Conservation (phyloP, 2,329 filamentous ascomycete species). For the Teratosphaeria nubilosa region DNA sequence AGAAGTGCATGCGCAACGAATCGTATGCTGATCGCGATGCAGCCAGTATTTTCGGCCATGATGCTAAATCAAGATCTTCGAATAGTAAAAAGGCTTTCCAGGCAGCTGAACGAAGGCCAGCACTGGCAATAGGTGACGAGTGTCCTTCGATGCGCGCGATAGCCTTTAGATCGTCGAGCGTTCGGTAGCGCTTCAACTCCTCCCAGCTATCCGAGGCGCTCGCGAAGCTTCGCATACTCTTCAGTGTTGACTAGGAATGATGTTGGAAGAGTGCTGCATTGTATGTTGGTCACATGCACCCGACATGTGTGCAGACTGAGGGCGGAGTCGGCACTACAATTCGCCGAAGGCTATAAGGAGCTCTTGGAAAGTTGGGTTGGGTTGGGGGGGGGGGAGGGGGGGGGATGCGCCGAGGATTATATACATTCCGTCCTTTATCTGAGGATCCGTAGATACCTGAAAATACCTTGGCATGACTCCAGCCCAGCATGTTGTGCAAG, state of each 20-base stretch:
- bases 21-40: conserved; percentile 66
- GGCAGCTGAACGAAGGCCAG: conserved; percentile 71
- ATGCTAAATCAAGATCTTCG: conserved; percentile 50
- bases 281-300: neutral
- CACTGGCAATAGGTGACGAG: conserved; percentile 10
- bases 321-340: neutral
- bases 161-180: conserved; percentile 21
- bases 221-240: conserved; percentile 24
- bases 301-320: no score
- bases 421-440: no score
- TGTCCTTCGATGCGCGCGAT: conserved; percentile 19
- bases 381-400: no score
- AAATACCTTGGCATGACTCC: no score
- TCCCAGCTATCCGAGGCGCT: conserved; percentile 24
- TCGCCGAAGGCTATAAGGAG: neutral
- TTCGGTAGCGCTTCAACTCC: conserved; percentile 17
- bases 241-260: neutral
- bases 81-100: conserved; percentile 91
- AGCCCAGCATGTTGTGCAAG: no score
- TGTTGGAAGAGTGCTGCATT: neutral
- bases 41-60: conserved; percentile 59
- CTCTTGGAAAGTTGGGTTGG: no score
- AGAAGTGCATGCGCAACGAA: conserved; percentile 60
- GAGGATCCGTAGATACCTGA: no score
- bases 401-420: no score